These are phyloP conservation scores for Heritiera littoralis DNA, from an alignment of 345 rosid genomes.

Conservation along the genomic window DNA sequence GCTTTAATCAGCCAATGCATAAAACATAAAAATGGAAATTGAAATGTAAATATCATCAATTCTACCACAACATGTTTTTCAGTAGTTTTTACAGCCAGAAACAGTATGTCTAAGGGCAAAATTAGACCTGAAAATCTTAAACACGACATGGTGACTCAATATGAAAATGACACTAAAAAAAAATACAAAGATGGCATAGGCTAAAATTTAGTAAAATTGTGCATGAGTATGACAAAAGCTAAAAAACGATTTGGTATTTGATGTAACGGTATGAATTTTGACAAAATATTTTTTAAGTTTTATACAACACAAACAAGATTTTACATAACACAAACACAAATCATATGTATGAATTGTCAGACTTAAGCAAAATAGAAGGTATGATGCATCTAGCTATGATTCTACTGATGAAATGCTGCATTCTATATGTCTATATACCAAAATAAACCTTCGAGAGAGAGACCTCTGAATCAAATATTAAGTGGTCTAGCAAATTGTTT, in stretches of 20 bases:
- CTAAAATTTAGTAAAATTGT: no score
- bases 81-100: not conserved
- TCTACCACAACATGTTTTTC: not conserved
- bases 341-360: no score
- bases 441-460: not conserved
- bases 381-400: not conserved
- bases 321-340: no score
- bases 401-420: not conserved
- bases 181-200: no score
- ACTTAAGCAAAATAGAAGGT: not conserved
- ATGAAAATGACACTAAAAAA: no score
- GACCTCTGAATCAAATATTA: conserved; percentile 46
- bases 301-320: no score
- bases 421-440: not conserved
- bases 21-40: not conserved
- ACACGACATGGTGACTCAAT: no score
- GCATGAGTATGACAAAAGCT: no score
- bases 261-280: no score
- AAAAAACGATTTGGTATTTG: no score
- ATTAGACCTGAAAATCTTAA: no score
- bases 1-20: not conserved
- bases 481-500: conserved; percentile 27
- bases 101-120: not conserved
- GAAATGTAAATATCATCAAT: not conserved
- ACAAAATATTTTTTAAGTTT: no score